A percentile compares a stretch with the other conserved stretches of the same genome.
phyloP scores from a whole-genome alignment of 2,329 filamentous ascomycete species.

The Trichophyton verrucosum region DNA sequence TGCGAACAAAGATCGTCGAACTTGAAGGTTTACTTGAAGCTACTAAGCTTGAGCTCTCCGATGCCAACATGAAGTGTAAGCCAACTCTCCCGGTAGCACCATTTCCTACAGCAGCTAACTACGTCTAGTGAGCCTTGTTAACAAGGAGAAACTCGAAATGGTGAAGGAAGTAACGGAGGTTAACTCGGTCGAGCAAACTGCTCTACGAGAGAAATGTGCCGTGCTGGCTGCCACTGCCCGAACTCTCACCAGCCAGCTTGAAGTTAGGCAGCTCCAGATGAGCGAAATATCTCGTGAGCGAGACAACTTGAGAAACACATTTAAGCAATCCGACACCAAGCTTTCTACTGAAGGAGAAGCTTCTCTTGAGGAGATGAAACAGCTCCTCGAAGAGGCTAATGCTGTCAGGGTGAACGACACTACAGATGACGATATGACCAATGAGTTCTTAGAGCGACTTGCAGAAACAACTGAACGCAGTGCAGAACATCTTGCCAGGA shows the following conservation, averaged over 20 bases:
- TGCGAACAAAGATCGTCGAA: slow-evolving; percentile 28
- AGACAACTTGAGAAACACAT: slow-evolving; percentile 28
- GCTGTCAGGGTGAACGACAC: slow-evolving; percentile 22
- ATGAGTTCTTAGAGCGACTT: slow-evolving; percentile 32
- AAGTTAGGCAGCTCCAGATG: slow-evolving; percentile 28
- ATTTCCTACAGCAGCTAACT: slow-evolving; percentile 14
- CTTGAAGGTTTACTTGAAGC: slow-evolving; percentile 26
- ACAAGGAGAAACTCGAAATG: slow-evolving; percentile 29
- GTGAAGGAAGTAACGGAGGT: slow-evolving; percentile 27
- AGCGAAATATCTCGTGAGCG: slow-evolving; percentile 29
- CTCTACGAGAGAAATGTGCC: slow-evolving; percentile 25
- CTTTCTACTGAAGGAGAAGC: slow-evolving; percentile 31
- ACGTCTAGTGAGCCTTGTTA: slow-evolving; percentile 23
- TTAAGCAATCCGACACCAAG: slow-evolving; percentile 28
- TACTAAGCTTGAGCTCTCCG: slow-evolving; percentile 26
- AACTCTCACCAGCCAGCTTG: slow-evolving; percentile 28
- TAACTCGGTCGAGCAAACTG: slow-evolving; percentile 24
- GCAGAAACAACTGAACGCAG: slow-evolving; percentile 47
- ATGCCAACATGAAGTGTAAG: slow-evolving; percentile 28
- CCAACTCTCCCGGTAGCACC: not conserved
- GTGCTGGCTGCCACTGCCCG: slow-evolving; percentile 24
- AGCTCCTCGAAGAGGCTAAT: slow-evolving; percentile 29
- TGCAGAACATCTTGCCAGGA: slow-evolving; percentile 30
- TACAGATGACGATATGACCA: slow-evolving; percentile 23
- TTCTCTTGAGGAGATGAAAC: slow-evolving; percentile 31